These are phyloP conservation scores for Mycena kentingensis DNA, from an alignment of 768 basidiomycete species.

Conservation along the genomic window DNA sequence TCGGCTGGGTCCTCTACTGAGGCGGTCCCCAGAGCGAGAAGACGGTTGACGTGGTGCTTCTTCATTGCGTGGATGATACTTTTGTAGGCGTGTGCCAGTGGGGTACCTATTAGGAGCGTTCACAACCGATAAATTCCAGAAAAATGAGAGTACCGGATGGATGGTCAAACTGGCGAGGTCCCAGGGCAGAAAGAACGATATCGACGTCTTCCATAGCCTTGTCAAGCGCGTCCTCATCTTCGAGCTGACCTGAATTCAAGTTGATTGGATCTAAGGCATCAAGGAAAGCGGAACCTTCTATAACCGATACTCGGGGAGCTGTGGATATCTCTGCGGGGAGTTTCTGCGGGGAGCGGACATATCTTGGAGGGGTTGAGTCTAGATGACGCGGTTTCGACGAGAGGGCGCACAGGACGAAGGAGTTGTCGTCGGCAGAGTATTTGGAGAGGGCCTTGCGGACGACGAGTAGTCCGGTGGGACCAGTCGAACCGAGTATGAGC, in stretches of 20 bases:
- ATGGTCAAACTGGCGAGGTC: slow-evolving; percentile 39
- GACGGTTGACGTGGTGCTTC: slow-evolving; percentile 50
- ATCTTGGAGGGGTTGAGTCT: not conserved
- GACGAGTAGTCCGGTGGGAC: slow-evolving; percentile 58
- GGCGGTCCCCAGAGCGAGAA: slow-evolving; percentile 68
- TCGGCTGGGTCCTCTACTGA: slow-evolving; percentile 66
- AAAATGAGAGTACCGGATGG: slow-evolving; percentile 8
- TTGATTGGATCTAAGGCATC: not conserved
- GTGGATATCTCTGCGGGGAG: slow-evolving; percentile 51
- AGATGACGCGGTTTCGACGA: not conserved
- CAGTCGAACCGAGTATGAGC: slow-evolving; percentile 73
- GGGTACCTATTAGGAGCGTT: slow-evolving; percentile 44
- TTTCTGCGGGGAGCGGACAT: slow-evolving; percentile 60
- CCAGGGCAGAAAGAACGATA: slow-evolving; percentile 67
- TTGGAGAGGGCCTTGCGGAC: slow-evolving; percentile 54
- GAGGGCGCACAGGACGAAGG: slow-evolving; percentile 55
- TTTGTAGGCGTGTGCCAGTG: slow-evolving; percentile 63
- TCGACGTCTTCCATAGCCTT: slow-evolving; percentile 59
- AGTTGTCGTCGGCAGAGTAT: slow-evolving; percentile 35
- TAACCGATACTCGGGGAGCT: slow-evolving; percentile 48
- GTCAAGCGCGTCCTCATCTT: slow-evolving; percentile 49
- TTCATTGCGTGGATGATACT: slow-evolving; percentile 59
- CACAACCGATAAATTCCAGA: slow-evolving; percentile 24
- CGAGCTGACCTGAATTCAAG: slow-evolving; percentile 45
- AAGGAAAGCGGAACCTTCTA: slow-evolving; percentile 33